Base-by-base conservation (phyloP, 768 basidiomycete species). In the Pholiota molesta region DNA sequence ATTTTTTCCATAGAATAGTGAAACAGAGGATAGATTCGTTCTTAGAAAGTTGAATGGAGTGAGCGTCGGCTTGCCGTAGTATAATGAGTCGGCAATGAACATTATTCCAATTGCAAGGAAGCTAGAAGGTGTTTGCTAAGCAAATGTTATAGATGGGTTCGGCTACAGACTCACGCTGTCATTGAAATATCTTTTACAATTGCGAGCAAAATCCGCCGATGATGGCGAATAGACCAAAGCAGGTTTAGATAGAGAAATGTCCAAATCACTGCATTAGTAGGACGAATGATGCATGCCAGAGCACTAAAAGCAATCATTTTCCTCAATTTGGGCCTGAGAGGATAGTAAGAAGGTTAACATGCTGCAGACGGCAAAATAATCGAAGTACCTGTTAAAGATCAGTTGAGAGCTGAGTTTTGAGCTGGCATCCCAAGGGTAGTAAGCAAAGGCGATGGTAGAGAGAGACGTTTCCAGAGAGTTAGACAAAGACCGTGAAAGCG, bases 401-500 rank as follows among this genome's bases (percentile, higher is more conserved):
- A 79, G 57, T 14, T 78, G 77, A 2, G 74, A 71, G 47, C 74
- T 78, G 51, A 74, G 68, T 33, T 71, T 68, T 0, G 77, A 68
- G 60, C 73, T 77, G 17, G 74, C 71, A 62, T 83, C 77, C 91
- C 91, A 93, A 0, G 91, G 95, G 75, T 92, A 98, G 69, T 83
- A 83, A 13, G 79, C 77, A 59, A 97, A 81, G 1, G 95, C 96
- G 44, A 90, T 74, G 0, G 88, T 88, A 0, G 92, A 91, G 45
- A 99, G 75, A 0, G 93, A 87, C 0, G 95, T 95, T 71, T 99
- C 97, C 28, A 96, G 76, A 13, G 95, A 96, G 71, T 98, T 99
- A 31, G 94, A 96, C 56, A 99, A 77, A 0, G 95, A 92, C 37
- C 97, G 85, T 3, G 95, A 91, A 26, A 97, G 78, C 1, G 92